A percentile compares a stretch with the other conserved stretches of the same genome.
Evolutionary conservation across 345 rosid genomes (phyloP).

Genomic region (Sisymbrium altissimum): DNA sequence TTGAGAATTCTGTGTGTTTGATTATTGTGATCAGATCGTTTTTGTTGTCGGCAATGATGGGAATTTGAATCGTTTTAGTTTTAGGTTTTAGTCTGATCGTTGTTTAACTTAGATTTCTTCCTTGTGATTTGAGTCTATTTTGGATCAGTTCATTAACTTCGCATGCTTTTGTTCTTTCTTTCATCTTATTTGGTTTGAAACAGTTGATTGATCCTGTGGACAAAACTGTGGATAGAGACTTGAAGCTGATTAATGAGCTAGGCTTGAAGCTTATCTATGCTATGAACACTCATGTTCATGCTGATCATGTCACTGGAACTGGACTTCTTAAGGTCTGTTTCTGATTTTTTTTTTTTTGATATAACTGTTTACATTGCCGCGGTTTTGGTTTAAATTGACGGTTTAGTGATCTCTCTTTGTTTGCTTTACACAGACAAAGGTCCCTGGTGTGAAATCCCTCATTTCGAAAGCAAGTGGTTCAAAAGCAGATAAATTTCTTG

Average conservation of each 20-base stretch:
- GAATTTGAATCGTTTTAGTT: neutral
- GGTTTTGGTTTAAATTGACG: neutral
- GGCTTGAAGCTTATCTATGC: conserved; percentile 80
- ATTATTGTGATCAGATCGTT: neutral
- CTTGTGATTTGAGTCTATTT: neutral
- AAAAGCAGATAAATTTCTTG: conserved; percentile 73
- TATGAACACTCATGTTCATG: conserved; percentile 94
- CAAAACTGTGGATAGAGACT: conserved; percentile 83
- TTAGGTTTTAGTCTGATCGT: too few species aligned
- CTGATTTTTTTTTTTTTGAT: neutral
- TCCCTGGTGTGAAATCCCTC: conserved; percentile 61
- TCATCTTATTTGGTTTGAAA: too few species aligned
- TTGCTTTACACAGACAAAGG: conserved; percentile 42
- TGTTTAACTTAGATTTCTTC: too few species aligned
- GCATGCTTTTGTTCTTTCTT: too few species aligned
- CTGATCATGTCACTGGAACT: conserved; percentile 94
- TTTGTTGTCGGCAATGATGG: neutral
- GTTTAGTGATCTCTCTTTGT: conserved; percentile 11
- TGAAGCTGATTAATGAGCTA: conserved; percentile 59
- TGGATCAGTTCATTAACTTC: neutral
- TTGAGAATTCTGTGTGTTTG: neutral
- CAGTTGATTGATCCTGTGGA: conserved; percentile 96
- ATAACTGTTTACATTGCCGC: neutral
- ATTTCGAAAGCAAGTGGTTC: conserved; percentile 79
- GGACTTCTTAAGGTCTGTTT: conserved; percentile 73